Percentiles rank a stretch among this genome's conserved stretches.
These are phyloP conservation scores for Cornus controversa DNA, from an alignment of 148 eudicot species.

Conservation along the genomic window DNA sequence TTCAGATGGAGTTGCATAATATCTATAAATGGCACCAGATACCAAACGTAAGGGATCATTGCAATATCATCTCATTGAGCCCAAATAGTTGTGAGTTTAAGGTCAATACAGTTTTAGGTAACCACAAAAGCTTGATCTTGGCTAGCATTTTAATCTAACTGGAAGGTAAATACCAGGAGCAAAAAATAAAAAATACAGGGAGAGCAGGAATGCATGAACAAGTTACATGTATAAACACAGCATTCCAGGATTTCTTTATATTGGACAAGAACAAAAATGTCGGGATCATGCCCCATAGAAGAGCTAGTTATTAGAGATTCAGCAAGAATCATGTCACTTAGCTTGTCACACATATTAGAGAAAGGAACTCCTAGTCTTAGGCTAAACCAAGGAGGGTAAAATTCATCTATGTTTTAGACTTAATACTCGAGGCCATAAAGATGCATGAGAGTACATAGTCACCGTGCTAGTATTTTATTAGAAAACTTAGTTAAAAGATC, in stretches of 20 bases:
- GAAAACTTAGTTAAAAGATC: background rate
- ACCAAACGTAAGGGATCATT: background rate
- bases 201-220: background rate
- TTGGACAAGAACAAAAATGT: background rate
- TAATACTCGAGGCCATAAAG: background rate
- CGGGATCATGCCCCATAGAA: background rate
- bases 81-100: background rate
- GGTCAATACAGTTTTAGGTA: background rate
- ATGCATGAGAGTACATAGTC: background rate
- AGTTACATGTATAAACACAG: too few relatives aligned
- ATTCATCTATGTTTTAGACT: background rate
- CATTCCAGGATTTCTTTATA: background rate
- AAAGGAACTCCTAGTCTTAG: background rate
- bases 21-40: too few relatives aligned
- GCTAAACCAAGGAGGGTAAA: background rate
- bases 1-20: background rate
- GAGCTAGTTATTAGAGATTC: background rate
- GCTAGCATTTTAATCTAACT: background rate
- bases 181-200: background rate
- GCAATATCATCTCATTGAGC: background rate
- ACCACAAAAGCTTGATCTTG: background rate
- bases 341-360: background rate
- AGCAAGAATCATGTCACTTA: background rate
- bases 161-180: background rate
- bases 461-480: background rate